Base-by-base conservation (phyloP, 2,329 filamentous ascomycete species). In the Cladosporium cucumerinum region DNA sequence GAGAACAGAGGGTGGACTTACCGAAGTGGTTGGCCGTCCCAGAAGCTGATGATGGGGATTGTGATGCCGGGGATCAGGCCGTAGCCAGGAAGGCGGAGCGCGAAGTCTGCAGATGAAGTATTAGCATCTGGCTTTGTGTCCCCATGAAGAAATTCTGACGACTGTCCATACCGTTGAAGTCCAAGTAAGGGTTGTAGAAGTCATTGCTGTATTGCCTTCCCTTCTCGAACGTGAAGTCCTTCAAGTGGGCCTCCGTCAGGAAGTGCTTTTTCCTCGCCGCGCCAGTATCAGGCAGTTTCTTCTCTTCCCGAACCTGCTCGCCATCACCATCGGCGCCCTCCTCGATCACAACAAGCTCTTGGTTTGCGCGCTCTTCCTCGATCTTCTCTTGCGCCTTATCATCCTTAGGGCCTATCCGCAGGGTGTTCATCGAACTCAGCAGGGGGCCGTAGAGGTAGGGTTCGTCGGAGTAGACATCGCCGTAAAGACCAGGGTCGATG, bases 101-200 rank as follows among this genome's bases (percentile, higher is more conserved):
- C 83, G 72, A 94, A 88, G 69, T 89, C 88, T 77, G 76, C 10
- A 8, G 25, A 43, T 26, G n/a, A 12, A 12, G 25, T 28, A 54
- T 60, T 43, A 63, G 66, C 54, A 63, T 32, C 14, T 34, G 25
- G 60, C 23, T 26, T 6, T 36, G 18, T 43, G 8, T 18, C 25
- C 30, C 32, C 21, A 46, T 16, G 43, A 32, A 30, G 14, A 12
- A 30, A 23, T 8, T n/a, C 28, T 54, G 21, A 5, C 55, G 1
- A 25, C 18, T 30, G 10, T 2, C 32, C 76, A 62, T 69, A 86
- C 85, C 85, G 73, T 88, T 89, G 76, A 98, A 97, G 77, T 96
- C 92, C 54, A 99, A 78, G 78, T 96, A 97, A 1, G 91, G 90
- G 76, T 98, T 98, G 78, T 89, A 96, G 77, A 99, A 98, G 75